A percentile compares a stretch with the other conserved stretches of the same genome.
Evolutionary conservation across 495 filamentous ascomycete species (phyloP).

Genomic region (Cercophora scortea): DNA sequence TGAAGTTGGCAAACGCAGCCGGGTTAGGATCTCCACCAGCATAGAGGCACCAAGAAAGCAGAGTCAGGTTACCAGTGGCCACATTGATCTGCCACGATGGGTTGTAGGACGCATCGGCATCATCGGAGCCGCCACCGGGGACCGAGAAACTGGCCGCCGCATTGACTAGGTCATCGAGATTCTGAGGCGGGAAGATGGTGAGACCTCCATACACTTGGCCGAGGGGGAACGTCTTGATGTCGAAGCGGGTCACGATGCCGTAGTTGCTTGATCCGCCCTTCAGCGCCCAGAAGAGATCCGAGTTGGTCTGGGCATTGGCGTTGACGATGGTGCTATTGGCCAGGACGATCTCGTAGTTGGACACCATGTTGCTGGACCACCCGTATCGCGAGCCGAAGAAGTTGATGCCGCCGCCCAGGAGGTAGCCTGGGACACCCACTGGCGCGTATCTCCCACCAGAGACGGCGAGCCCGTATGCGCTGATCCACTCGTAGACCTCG

Average conservation of each 20-base stretch:
- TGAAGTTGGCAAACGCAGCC: not conserved
- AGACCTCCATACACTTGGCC: slow-evolving; percentile 48
- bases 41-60: not conserved
- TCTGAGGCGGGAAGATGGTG: slow-evolving; percentile 30
- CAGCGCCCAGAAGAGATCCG: slow-evolving; percentile 35
- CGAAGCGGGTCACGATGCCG: slow-evolving; percentile 42
- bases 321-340: slow-evolving; percentile 46
- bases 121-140: not conserved
- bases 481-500: not conserved
- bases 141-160: not conserved
- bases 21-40: not conserved
- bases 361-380: slow-evolving; percentile 45
- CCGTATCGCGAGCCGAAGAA: slow-evolving; percentile 48
- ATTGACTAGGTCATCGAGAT: not conserved
- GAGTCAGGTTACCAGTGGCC: not conserved
- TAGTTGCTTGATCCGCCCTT: slow-evolving; percentile 44
- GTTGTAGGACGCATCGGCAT: not conserved
- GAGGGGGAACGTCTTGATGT: slow-evolving; percentile 36
- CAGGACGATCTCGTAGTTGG: slow-evolving; percentile 48
- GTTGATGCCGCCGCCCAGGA: slow-evolving; percentile 32
- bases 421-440: slow-evolving; percentile 18
- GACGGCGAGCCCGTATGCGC: not conserved
- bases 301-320: slow-evolving; percentile 30
- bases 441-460: not conserved
- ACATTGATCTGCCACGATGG: not conserved